Evolutionary conservation across 2,329 filamentous ascomycete species (phyloP).

Genomic region (Trichoderma aggressivum): DNA sequence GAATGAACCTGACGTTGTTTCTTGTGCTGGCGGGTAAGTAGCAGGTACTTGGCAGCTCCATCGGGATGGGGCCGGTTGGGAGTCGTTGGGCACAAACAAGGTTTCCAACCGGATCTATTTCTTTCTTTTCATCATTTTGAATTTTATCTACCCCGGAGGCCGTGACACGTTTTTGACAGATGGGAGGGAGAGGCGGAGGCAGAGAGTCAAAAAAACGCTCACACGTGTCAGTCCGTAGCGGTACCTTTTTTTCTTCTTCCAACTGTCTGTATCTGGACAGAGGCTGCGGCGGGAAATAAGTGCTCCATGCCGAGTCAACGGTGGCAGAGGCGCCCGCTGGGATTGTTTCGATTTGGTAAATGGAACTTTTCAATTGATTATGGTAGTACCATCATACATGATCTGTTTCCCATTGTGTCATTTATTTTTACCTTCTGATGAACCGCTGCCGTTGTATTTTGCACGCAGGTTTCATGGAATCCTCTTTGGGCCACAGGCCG

Average conservation of each 20-base stretch:
- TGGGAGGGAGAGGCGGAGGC: background rate
- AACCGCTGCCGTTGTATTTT: background rate
- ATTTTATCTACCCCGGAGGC: background rate
- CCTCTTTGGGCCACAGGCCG: background rate
- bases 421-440: background rate
- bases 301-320: background rate
- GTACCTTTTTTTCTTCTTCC: background rate
- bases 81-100: slow-evolving; percentile 12
- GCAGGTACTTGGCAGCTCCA: background rate
- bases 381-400: background rate
- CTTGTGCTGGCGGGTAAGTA: background rate
- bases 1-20: background rate
- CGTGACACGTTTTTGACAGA: background rate
- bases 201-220: background rate
- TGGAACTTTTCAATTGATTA: background rate
- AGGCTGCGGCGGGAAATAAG: background rate
- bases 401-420: background rate
- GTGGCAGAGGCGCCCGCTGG: background rate
- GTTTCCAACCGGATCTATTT: background rate
- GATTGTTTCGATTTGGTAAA: background rate
- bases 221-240: background rate
- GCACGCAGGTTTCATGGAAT: background rate
- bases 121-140: background rate
- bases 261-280: background rate
- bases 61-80: background rate